Percentiles rank a stretch among this genome's conserved stretches.
These are phyloP conservation scores for Nemania sp. DNA, from an alignment of 2,329 filamentous ascomycete species.

Conservation along the genomic window DNA sequence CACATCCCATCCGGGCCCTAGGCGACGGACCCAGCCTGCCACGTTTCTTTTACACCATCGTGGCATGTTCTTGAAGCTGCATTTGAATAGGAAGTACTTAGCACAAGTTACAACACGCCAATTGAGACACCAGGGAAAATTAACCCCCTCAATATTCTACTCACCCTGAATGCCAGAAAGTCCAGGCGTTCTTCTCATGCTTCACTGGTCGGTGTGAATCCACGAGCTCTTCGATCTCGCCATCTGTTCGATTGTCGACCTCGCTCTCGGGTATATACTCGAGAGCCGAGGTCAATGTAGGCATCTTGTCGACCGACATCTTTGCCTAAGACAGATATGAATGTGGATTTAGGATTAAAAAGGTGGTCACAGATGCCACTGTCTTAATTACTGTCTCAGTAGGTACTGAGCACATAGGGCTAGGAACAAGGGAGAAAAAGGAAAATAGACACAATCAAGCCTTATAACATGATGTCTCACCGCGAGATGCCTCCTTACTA, in stretches of 20 bases:
- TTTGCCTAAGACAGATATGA: neutral
- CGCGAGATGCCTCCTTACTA: no score
- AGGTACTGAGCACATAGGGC: no score
- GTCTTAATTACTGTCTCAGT: neutral
- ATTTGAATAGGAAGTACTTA: neutral
- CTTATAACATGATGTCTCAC: no score
- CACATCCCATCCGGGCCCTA: slow-evolving; percentile 10
- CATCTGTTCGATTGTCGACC: slow-evolving; percentile 6
- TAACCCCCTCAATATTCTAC: neutral
- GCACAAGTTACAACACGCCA: neutral
- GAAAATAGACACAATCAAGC: no score
- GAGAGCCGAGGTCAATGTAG: slow-evolving; percentile 9
- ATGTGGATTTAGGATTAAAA: neutral
- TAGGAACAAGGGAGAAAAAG: no score
- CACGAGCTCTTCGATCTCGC: slow-evolving; percentile 5
- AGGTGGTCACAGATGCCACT: neutral
- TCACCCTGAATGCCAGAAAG: slow-evolving; percentile 14
- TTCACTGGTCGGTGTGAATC: slow-evolving; percentile 2
- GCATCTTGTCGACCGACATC: neutral
- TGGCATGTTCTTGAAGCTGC: neutral
- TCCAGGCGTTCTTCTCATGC: slow-evolving; percentile 13
- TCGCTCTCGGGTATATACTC: slow-evolving; percentile 2
- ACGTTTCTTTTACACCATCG: neutral
- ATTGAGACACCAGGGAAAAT: neutral
- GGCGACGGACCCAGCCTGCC: slow-evolving; percentile 4